Evolutionary conservation across 208 protist species (phyloP).

Genomic region (Wallacemonas sp.): DNA sequence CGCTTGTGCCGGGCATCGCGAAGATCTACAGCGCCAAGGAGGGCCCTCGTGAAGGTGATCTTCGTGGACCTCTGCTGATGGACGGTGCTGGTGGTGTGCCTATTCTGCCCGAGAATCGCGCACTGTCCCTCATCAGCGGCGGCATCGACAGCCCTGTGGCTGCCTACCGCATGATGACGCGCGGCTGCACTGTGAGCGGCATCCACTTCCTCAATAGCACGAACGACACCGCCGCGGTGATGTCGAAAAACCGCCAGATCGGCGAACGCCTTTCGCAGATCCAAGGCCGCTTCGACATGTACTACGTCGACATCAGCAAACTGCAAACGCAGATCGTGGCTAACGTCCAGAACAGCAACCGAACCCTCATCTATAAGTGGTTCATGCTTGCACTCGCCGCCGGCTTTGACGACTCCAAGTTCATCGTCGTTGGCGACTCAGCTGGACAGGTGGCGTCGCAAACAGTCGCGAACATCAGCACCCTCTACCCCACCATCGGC

Average conservation of each 20-base stretch:
- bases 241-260: slow-evolving; percentile 77
- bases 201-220: slow-evolving; percentile 87
- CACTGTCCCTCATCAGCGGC: slow-evolving; percentile 72
- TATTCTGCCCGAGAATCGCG: slow-evolving; percentile 51
- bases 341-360: slow-evolving; percentile 71
- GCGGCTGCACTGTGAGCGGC: slow-evolving; percentile 66
- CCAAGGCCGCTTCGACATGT: slow-evolving; percentile 73
- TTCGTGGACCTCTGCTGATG: slow-evolving; percentile 41
- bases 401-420: slow-evolving; percentile 49
- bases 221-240: slow-evolving; percentile 73
- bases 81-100: slow-evolving; percentile 71
- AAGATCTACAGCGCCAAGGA: slow-evolving; percentile 58
- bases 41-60: slow-evolving; percentile 43
- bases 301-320: slow-evolving; percentile 83
- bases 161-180: slow-evolving; percentile 85
- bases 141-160: slow-evolving; percentile 87
- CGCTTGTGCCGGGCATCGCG: slow-evolving; percentile 66
- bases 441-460: slow-evolving; percentile 82
- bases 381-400: slow-evolving; percentile 77
- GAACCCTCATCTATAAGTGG: slow-evolving; percentile 88
- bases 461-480: slow-evolving; percentile 81
- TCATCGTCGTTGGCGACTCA: slow-evolving; percentile 77
- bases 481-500: slow-evolving; percentile 62
- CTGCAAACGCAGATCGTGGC: slow-evolving; percentile 83
- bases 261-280: slow-evolving; percentile 57